Base-by-base conservation (phyloP, 495 filamentous ascomycete genomes). In the Penicillium pulvis region DNA sequence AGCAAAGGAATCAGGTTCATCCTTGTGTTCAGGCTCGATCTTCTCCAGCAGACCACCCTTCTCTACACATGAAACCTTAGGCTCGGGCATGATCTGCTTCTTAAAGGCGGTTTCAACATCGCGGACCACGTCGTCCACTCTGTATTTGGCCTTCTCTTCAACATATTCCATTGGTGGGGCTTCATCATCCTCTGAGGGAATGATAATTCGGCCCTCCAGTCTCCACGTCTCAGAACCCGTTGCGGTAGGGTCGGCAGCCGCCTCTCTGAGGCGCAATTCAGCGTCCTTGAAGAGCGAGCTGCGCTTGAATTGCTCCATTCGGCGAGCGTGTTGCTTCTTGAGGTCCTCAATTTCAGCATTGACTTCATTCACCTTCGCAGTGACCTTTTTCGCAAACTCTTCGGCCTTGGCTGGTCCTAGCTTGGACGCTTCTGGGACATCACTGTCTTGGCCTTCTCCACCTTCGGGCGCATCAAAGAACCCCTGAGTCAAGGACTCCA, bases 311-410 rank as follows among this genome's bases (percentile, higher is more conserved):
- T 87, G 90, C 11, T 85, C 81, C 76, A 97, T 83, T 26, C 84
- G 80, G 60, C 80, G 87, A 1, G 84, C 84, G 70, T 98, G 93
- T 26, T 89, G 82, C 12, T 79, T 80, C 75, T 89, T 93, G 79
- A 98, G 80, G 52, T 85, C 81, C 61, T 92, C 86, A 45, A 97
- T 90, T 70, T 97, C 92, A 6, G 84, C 84, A 41, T 86, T 83
- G 57, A 86, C 85, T 35, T 89, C 79, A 2, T 76, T 77, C 2
- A 90, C 80, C 59, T 85, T 86, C 30, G 85, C 83, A 39, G 79
- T 74, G 6, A 89, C 89, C 30, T 90, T 83, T 56, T 88, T 85
- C 26, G 86, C 85, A 66, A 98, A 95, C 62, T 92, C 86, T 48
- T 88, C 85, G 11, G 87, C 86, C 61, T 90, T 82, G 26, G 76